phyloP scores from a whole-genome alignment of 768 basidiomycete species.

The Asterophora parasitica region DNA sequence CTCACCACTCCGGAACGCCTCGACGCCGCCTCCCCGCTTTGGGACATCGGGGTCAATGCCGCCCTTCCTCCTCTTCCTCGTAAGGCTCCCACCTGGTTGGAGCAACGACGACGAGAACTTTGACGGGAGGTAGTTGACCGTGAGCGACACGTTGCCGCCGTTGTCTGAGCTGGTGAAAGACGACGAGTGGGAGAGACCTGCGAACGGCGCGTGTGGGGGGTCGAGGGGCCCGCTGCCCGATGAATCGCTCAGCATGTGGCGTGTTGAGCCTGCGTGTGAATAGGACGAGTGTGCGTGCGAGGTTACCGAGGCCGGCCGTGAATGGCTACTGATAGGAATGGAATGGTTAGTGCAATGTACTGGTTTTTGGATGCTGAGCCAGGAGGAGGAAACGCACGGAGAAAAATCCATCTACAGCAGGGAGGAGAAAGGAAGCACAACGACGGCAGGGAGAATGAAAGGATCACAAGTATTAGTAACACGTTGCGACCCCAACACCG shows the following conservation, averaged over 20 bases:
- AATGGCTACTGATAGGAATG: conserved; percentile 16
- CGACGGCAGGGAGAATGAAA: conserved; percentile 1
- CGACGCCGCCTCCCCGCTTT: conserved; percentile 59
- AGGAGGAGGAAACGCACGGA: conserved; percentile 18
- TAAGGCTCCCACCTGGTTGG: conserved; percentile 28
- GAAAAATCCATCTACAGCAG: conserved; percentile 14
- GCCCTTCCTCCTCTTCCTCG: conserved; percentile 18
- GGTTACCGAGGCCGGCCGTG: conserved; percentile 34
- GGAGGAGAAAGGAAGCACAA: background rate
- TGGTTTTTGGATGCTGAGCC: conserved; percentile 1
- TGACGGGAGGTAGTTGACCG: conserved; percentile 58
- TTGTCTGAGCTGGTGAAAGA: background rate
- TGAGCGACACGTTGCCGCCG: conserved; percentile 21
- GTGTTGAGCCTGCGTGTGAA: conserved; percentile 43
- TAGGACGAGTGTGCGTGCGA: conserved; percentile 35
- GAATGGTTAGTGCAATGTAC: background rate
- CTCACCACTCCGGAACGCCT: conserved; percentile 44
- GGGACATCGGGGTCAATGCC: conserved; percentile 33
- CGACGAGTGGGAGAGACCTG: conserved; percentile 8
- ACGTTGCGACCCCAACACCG: conserved; percentile 1
- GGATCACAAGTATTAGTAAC: conserved; percentile 11
- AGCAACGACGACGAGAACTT: conserved; percentile 50
- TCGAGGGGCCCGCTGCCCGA: conserved; percentile 33
- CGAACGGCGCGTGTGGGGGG: conserved; percentile 38
- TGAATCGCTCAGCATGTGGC: conserved; percentile 38